Conservation (phyloP, 2,329 filamentous ascomycete species). For the Acrocalymma vagum region DNA sequence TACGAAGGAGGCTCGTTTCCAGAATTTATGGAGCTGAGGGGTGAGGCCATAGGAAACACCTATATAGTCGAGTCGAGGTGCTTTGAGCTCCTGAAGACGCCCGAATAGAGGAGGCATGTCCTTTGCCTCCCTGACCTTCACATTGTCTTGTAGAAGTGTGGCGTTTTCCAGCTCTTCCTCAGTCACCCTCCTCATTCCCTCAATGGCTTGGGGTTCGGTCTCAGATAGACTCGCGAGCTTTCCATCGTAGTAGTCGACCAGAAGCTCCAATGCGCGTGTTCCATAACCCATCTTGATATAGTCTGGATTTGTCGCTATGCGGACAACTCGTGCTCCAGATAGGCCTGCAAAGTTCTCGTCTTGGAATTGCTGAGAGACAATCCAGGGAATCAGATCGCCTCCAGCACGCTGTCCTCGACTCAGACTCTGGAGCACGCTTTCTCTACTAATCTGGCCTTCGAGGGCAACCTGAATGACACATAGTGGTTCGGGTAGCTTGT, state of each 20-base stretch:
- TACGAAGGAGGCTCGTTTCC: constrained; percentile 86
- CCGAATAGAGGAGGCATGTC: constrained; percentile 94
- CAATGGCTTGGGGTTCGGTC: constrained; percentile 61
- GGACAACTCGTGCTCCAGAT: constrained; percentile 89
- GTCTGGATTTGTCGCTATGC: constrained; percentile 96
- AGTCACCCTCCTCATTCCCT: constrained; percentile 78
- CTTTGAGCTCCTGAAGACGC: constrained; percentile 82
- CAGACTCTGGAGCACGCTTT: constrained; percentile 89
- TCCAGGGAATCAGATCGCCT: constrained; percentile 95
- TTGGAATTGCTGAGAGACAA: constrained; percentile 97
- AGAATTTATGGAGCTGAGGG: constrained; percentile 88
- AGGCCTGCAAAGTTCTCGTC: constrained; percentile 95
- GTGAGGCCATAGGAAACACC: constrained; percentile 97
- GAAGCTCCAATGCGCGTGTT: constrained; percentile 83
- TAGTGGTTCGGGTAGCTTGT: constrained; percentile 87
- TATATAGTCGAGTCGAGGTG: constrained; percentile 85
- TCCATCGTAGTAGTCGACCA: constrained; percentile 93
- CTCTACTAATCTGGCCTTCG: constrained; percentile 92
- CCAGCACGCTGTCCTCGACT: constrained; percentile 88
- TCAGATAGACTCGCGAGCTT: constrained; percentile 89
- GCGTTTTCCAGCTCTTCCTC: constrained; percentile 81
- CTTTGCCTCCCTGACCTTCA: constrained; percentile 87
- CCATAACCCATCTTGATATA: constrained; percentile 95
- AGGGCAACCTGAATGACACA: constrained; percentile 94
- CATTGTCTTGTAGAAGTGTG: constrained; percentile 83